Evolutionary conservation across 129 eudicot species (phyloP), one percentile per base, ranked within the genome.

Genomic region (Artemisia annua): DNA sequence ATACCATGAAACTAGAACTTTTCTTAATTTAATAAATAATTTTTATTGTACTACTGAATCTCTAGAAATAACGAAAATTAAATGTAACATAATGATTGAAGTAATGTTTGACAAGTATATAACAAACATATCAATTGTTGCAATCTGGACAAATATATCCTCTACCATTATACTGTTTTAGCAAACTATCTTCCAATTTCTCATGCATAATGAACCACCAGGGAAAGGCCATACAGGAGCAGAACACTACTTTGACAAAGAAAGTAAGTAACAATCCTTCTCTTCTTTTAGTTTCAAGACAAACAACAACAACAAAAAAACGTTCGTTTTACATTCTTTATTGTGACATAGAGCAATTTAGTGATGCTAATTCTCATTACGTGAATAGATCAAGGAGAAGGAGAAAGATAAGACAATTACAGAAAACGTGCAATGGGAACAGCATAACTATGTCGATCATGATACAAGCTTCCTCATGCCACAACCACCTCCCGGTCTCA

Each of bases 191-290:
- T 14, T 24, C n/a, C 11, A 55, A 63, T 35, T 64, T 78, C 20
- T 69, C 16, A 48, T 61, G 71, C 59, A 30, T 26, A 64, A 24
- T 78, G 69, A 71, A 53, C 50, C 39, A 71, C 64, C 91, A 92
- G 98, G 96, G 89, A 72, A 92, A 75, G 81, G 96, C 95, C 68
- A 89, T 92, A 80, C 94, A 87, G 72, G 98, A 92, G 83, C 98
- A 89, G 67, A 92, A 92, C 80, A 83, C 77, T 82, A 83, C 83
- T 79, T 83, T 92, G 48, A 24, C 87, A 28, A 92, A 89, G 88
- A 78, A 87, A 89, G 98, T 87, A 64, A 78, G 73, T 56, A 53
- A 11, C 52, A 1, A 4, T 49, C 56, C 66, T 49, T 15, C 66
- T 70, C 68, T 73, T 19, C 11, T 69, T n/a, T 39, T 63, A 3